These are phyloP conservation scores for Austroboletus eburneus DNA, from an alignment of 768 basidiomycete genomes.

Conservation along the genomic window DNA sequence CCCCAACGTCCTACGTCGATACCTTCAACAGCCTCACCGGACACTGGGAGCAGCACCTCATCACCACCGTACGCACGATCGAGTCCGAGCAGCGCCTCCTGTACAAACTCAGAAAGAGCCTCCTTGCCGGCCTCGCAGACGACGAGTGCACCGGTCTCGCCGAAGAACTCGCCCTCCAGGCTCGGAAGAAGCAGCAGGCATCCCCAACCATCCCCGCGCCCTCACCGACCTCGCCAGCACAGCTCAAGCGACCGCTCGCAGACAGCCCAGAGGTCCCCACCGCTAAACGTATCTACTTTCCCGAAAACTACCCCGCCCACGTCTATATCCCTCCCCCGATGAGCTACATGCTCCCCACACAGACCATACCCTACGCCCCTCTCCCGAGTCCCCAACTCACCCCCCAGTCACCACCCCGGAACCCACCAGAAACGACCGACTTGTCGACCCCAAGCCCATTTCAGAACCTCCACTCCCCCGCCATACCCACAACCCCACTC, in stretches of 20 bases:
- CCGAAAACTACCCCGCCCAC: slow-evolving; percentile 26
- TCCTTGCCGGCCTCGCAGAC: slow-evolving; percentile 54
- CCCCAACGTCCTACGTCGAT: slow-evolving; percentile 52
- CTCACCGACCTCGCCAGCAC: slow-evolving; percentile 8
- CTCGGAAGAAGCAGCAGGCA: slow-evolving; percentile 17
- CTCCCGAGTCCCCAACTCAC: slow-evolving; percentile 16
- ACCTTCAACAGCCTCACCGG: slow-evolving; percentile 49
- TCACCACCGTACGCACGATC: slow-evolving; percentile 55
- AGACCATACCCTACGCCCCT: slow-evolving; percentile 25
- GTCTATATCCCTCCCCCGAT: slow-evolving; percentile 27
- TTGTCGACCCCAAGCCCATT: slow-evolving; percentile 17
- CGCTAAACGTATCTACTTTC: slow-evolving; percentile 27
- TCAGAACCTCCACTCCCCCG: slow-evolving; percentile 19
- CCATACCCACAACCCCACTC: slow-evolving; percentile 14
- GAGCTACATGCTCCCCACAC: slow-evolving; percentile 27
- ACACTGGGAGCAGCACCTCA: slow-evolving; percentile 67
- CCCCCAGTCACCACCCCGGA: slow-evolving; percentile 9
- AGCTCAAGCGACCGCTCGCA: slow-evolving; percentile 27
- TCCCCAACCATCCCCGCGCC: slow-evolving; percentile 1
- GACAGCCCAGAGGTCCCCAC: slow-evolving; percentile 23
- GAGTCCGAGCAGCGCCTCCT: slow-evolving; percentile 57
- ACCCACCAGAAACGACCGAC: slow-evolving; percentile 15
- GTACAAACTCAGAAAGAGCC: slow-evolving; percentile 55
- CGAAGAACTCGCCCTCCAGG: slow-evolving; percentile 53
- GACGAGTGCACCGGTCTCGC: slow-evolving; percentile 53